These are phyloP conservation scores for Epichloe gansuensis DNA, from an alignment of 2,329 filamentous ascomycete species.

Conservation along the genomic window DNA sequence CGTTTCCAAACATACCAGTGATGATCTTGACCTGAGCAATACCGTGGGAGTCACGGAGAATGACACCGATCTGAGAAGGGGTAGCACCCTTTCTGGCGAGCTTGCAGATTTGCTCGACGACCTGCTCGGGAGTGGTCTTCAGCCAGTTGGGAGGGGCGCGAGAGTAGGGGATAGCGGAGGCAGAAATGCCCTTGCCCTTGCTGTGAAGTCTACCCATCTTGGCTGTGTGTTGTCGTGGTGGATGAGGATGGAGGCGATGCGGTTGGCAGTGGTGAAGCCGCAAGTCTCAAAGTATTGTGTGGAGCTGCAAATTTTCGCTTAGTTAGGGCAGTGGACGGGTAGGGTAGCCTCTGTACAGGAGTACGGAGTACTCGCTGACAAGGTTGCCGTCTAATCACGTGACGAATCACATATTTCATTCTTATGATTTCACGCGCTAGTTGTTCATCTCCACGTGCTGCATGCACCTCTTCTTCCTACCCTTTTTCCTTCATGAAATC, in stretches of 20 bases:
- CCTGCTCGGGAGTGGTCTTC: conserved; percentile 97
- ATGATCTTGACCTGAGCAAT: conserved; percentile 96
- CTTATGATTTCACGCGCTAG: background rate
- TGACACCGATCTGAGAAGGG: conserved; percentile 96
- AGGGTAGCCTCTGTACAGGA: background rate
- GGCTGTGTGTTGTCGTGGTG: conserved; percentile 30
- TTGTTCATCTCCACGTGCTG: background rate
- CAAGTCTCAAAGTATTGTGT: conserved; percentile 22
- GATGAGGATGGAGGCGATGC: conserved; percentile 20
- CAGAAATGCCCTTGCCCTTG: conserved; percentile 98
- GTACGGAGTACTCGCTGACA: too few species aligned
- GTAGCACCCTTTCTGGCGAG: conserved; percentile 98
- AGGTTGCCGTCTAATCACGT: background rate
- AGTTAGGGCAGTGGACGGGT: conserved; percentile 29
- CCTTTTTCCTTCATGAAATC: background rate
- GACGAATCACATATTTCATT: background rate
- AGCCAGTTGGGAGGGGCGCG: conserved; percentile 87
- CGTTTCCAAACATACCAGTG: conserved; percentile 55
- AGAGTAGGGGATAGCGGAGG: conserved; percentile 93
- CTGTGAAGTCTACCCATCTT: conserved; percentile 96
- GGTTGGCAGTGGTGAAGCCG: conserved; percentile 16
- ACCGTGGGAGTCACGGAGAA: conserved; percentile 96
- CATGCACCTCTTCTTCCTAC: background rate
- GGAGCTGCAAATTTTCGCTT: conserved; percentile 30
- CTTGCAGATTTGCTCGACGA: conserved; percentile 98